Conservation (phyloP, 495 filamentous ascomycete species). For the Opeltia flavorubescens region DNA sequence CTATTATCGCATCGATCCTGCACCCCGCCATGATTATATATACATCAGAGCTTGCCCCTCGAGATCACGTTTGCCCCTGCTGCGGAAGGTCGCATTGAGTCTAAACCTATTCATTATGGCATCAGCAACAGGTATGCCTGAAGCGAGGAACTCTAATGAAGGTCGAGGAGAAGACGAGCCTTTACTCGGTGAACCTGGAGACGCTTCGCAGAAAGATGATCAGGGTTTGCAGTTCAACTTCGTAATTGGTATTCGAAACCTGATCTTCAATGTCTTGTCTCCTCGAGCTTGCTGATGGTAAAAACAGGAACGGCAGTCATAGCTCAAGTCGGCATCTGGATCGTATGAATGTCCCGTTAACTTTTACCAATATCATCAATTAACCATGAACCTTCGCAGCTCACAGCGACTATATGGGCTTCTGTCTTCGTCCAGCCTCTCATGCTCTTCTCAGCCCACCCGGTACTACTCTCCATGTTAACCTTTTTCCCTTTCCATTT, state of each 20-base stretch:
- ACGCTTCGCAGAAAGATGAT: conserved; percentile 52
- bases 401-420: conserved; percentile 60
- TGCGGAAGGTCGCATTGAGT: too few species aligned
- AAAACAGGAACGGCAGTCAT: conserved; percentile 49
- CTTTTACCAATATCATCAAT: not conserved
- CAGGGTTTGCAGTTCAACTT: conserved; percentile 56
- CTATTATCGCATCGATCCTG: not conserved
- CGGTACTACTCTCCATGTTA: conserved; percentile 30
- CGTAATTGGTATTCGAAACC: conserved; percentile 46
- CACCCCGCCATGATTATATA: not conserved
- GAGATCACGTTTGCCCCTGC: too few species aligned
- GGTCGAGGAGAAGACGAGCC: conserved; percentile 52
- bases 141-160: conserved; percentile 19
- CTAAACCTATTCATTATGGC: conserved; percentile 25
- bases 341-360: conserved; percentile 30
- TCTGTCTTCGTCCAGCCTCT: conserved; percentile 50
- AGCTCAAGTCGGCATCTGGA: conserved; percentile 52
- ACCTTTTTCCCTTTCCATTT: not conserved
- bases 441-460: conserved; percentile 73
- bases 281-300: conserved; percentile 1
- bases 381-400: conserved; percentile 27
- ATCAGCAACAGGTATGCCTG: conserved; percentile 39
- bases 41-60: not conserved
- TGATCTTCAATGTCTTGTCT: not conserved
- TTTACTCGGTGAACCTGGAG: conserved; percentile 58